A percentile compares a stretch with the other conserved stretches of the same genome.
phyloP scores from a whole-genome alignment of 345 rosid genomes.

The Populus davidiana region DNA sequence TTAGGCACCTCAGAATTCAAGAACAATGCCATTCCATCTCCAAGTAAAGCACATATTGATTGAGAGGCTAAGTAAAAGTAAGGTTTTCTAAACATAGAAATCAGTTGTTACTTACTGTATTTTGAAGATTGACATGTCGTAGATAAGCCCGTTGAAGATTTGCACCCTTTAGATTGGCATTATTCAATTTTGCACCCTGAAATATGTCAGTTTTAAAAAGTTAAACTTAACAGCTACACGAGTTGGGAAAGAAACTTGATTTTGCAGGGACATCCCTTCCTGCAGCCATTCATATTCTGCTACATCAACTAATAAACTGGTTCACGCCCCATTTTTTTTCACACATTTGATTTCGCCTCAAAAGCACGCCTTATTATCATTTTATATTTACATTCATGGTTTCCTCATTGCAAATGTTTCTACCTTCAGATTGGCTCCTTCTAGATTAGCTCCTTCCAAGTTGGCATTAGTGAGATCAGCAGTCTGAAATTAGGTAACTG shows the following conservation, averaged over 20 bases:
- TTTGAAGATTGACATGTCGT: constrained; percentile 78
- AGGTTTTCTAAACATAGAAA: not conserved
- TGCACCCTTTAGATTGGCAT: constrained; percentile 84
- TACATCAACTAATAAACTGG: not conserved
- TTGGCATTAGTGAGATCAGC: constrained; percentile 95
- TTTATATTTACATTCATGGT: not conserved
- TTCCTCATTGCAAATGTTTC: not conserved
- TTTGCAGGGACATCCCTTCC: not conserved
- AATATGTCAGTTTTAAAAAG: constrained; percentile 6
- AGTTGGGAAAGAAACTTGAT: not conserved
- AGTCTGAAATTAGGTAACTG: constrained; percentile 39
- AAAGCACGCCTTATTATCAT: not conserved
- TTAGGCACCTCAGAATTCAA: not conserved
- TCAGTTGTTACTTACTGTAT: constrained; percentile 56
- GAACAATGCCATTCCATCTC: not conserved
- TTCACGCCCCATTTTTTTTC: not conserved
- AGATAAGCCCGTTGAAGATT: constrained; percentile 91
- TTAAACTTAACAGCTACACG: not conserved
- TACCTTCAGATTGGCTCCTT: constrained; percentile 96
- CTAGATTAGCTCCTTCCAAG: constrained; percentile 88
- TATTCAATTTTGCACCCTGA: constrained; percentile 85
- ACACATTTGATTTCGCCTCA: not conserved
- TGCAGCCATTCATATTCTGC: not conserved
- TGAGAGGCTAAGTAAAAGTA: not conserved
- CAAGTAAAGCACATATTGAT: not conserved